Evolutionary conservation across 805 yeast species (phyloP).

Genomic region (Metschnikowia dekortorum): DNA sequence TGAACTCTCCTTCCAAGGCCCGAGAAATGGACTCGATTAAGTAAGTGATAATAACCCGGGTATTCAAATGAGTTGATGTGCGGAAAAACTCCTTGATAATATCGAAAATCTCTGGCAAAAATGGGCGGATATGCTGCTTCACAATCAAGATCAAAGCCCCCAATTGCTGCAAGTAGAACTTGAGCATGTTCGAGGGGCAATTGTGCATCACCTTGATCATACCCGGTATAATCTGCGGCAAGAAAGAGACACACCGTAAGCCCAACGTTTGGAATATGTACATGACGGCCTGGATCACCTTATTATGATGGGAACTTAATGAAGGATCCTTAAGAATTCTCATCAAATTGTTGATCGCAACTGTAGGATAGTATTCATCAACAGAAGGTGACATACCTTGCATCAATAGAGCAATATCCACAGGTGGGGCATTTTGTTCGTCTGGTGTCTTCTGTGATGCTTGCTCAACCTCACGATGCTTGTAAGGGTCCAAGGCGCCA

Average conservation of each 20-base stretch:
- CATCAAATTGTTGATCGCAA: slow-evolving; percentile 81
- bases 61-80: slow-evolving; percentile 39
- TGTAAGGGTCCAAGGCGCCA: slow-evolving; percentile 97
- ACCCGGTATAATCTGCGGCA: slow-evolving; percentile 85
- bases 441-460: slow-evolving; percentile 50
- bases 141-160: slow-evolving; percentile 77
- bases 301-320: slow-evolving; percentile 78
- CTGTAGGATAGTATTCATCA: slow-evolving; percentile 94
- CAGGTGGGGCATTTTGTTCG: slow-evolving; percentile 84
- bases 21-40: slow-evolving; percentile 79
- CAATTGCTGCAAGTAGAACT: slow-evolving; percentile 84
- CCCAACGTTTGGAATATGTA: slow-evolving; percentile 88
- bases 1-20: slow-evolving; percentile 90
- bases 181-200: slow-evolving; percentile 74
- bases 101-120: slow-evolving; percentile 66
- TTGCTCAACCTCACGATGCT: slow-evolving; percentile 86
- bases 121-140: slow-evolving; percentile 85
- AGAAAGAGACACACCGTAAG: slow-evolving; percentile 80
- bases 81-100: slow-evolving; percentile 72
- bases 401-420: slow-evolving; percentile 86
- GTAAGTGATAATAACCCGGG: slow-evolving; percentile 75
- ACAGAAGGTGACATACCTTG: slow-evolving; percentile 89
- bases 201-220: slow-evolving; percentile 78
- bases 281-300: slow-evolving; percentile 91
- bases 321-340: slow-evolving; percentile 83